Evolutionary conservation across 768 basidiomycete species (phyloP).

Genomic region (Pulveroboletus sp.): DNA sequence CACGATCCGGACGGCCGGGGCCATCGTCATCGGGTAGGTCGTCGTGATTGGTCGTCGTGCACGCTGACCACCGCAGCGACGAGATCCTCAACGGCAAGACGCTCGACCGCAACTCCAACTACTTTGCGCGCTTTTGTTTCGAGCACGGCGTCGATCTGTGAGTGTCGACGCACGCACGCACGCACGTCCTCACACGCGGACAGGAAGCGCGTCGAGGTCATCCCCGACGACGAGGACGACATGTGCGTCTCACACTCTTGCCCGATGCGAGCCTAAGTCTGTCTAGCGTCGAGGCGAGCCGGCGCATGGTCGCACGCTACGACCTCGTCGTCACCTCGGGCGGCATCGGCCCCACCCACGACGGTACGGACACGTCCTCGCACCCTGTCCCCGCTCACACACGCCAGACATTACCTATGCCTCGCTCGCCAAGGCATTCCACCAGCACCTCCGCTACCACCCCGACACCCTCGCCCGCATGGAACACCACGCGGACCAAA

Average conservation of each 20-base stretch:
- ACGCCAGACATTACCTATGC: conserved; percentile 81
- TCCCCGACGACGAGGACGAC: conserved; percentile 86
- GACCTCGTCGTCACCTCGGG: conserved; percentile 92
- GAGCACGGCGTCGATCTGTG: conserved; percentile 82
- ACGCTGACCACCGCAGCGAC: conserved; percentile 47
- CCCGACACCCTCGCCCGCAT: conserved; percentile 76
- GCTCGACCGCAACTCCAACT: conserved; percentile 78
- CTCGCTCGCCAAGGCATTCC: conserved; percentile 84
- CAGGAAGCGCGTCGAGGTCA: conserved; percentile 87
- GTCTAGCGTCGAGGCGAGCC: conserved; percentile 76
- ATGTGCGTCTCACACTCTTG: conserved; percentile 44
- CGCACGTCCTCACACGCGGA: background rate
- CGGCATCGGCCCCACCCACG: conserved; percentile 90
- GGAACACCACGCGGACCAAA: conserved; percentile 61
- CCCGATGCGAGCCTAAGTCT: background rate
- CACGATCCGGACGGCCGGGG: conserved; percentile 58
- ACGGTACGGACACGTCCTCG: conserved; percentile 51
- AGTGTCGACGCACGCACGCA: no score
- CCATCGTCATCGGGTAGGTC: conserved; percentile 71
- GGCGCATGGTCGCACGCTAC: conserved; percentile 74
- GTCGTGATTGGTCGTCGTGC: background rate
- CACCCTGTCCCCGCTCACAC: background rate
- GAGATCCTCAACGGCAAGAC: conserved; percentile 94
- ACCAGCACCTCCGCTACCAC: conserved; percentile 66
- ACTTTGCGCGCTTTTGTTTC: conserved; percentile 86